Evolutionary conservation across 768 basidiomycete species (phyloP).

Genomic region (Tricholoma flavovirens): DNA sequence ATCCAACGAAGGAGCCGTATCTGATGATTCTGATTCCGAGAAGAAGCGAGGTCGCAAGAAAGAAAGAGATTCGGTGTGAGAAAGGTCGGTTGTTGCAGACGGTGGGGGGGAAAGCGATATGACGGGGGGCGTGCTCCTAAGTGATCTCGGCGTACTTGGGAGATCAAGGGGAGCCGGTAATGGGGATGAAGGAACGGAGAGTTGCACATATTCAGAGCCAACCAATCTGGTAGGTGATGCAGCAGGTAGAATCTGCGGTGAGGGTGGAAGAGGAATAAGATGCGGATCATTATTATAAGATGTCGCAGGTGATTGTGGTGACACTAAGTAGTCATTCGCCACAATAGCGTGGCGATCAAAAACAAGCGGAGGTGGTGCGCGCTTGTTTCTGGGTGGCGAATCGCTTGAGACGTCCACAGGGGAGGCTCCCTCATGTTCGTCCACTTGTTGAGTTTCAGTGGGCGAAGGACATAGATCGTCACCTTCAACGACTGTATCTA

Average conservation of each 20-base stretch:
- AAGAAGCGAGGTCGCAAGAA: background rate
- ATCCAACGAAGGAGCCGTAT: constrained; percentile 24
- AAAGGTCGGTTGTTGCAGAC: background rate
- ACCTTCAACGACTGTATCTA: constrained; percentile 5
- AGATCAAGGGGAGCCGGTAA: constrained; percentile 13
- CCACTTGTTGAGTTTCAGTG: background rate
- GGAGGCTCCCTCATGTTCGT: background rate
- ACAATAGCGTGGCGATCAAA: background rate
- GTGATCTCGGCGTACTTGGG: background rate
- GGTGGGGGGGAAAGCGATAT: constrained; percentile 10
- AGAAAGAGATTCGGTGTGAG: constrained; percentile 2
- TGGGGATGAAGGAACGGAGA: constrained; percentile 9
- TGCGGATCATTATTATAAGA: constrained; percentile 9
- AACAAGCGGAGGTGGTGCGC: background rate
- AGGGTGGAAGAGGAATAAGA: constrained; percentile 14
- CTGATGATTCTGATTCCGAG: constrained; percentile 20
- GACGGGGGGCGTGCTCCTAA: background rate
- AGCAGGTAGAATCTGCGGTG: background rate
- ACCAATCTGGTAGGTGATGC: background rate
- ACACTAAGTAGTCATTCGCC: background rate
- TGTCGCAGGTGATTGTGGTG: constrained; percentile 3
- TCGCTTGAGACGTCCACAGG: background rate
- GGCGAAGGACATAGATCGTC: constrained; percentile 10
- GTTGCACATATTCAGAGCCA: background rate
- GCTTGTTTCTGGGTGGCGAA: background rate